Evolutionary conservation across 2,329 filamentous ascomycete genomes (phyloP).

Genomic region (Phialophora macrospora): DNA sequence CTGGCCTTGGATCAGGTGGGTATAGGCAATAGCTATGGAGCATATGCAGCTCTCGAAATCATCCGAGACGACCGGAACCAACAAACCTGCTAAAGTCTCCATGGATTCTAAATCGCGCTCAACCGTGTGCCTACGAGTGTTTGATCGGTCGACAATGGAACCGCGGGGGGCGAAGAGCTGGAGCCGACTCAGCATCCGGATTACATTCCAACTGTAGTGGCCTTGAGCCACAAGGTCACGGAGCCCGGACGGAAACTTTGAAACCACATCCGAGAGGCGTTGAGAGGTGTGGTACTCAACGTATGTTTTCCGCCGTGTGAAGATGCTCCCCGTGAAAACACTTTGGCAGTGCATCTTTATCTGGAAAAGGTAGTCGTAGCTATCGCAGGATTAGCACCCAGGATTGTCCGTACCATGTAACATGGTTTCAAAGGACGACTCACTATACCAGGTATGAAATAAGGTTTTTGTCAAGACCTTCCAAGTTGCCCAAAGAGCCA

Average conservation of each 20-base stretch:
- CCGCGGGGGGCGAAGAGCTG: neutral
- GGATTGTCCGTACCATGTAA: neutral
- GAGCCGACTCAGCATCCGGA: neutral
- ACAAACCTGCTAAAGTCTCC: neutral
- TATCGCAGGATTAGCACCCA: neutral
- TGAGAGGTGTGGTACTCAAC: neutral
- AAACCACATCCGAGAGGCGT: neutral
- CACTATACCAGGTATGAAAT: neutral
- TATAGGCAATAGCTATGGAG: neutral
- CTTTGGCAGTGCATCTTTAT: neutral
- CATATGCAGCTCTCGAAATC: neutral
- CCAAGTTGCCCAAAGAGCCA: neutral
- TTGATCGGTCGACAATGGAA: neutral
- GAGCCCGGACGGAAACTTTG: neutral
- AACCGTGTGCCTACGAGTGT: neutral
- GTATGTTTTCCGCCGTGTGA: neutral
- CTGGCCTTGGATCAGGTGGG: neutral
- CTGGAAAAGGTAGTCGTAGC: slow-evolving; percentile 4
- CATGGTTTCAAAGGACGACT: neutral
- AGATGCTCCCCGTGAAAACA: neutral
- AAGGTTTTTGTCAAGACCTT: neutral
- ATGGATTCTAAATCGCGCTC: neutral
- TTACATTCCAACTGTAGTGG: neutral
- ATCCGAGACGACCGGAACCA: neutral
- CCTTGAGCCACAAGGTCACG: neutral